phyloP scores from a whole-genome alignment of 1,139 yeast species.

The Chernovozyma sophiae-reginae region DNA sequence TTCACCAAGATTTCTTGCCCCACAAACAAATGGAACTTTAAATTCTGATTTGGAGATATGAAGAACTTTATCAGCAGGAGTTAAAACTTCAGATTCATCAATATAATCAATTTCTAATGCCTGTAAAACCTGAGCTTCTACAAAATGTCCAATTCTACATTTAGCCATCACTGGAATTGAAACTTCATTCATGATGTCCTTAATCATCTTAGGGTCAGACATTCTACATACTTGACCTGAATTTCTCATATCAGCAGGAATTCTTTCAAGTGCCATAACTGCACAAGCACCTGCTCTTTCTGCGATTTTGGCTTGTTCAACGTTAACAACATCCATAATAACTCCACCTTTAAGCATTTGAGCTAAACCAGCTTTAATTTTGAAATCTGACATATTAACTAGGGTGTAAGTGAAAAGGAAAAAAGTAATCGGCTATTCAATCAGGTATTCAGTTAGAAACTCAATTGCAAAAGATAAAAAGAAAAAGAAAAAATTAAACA shows the following conservation, averaged over 20 bases:
- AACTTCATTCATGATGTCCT: conserved; percentile 69
- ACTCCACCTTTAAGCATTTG: conserved; percentile 79
- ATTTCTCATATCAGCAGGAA: conserved; percentile 84
- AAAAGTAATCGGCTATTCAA: too few relatives aligned
- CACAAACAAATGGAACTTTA: conserved; percentile 82
- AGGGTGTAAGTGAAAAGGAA: too few relatives aligned
- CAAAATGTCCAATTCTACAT: conserved; percentile 80
- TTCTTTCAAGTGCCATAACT: conserved; percentile 84
- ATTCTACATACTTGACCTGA: conserved; percentile 83
- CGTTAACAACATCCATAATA: conserved; percentile 52
- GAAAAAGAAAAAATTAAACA: too few relatives aligned
- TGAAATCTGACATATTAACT: conserved; percentile 47
- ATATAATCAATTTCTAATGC: conserved; percentile 74
- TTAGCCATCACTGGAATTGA: conserved; percentile 86
- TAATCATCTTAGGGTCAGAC: conserved; percentile 83
- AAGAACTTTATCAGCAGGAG: conserved; percentile 70
- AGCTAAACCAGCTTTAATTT: conserved; percentile 77
- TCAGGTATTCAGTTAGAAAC: too few relatives aligned
- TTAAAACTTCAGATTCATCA: conserved; percentile 81
- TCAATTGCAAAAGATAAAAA: too few relatives aligned
- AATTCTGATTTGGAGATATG: conserved; percentile 63
- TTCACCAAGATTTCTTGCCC: conserved; percentile 81
- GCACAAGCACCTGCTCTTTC: conserved; percentile 89
- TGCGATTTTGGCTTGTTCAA: conserved; percentile 56
- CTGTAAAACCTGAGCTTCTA: conserved; percentile 78